Evolutionary conservation across 345 rosid genomes (phyloP).

Genomic region (Pistacia integerrima): DNA sequence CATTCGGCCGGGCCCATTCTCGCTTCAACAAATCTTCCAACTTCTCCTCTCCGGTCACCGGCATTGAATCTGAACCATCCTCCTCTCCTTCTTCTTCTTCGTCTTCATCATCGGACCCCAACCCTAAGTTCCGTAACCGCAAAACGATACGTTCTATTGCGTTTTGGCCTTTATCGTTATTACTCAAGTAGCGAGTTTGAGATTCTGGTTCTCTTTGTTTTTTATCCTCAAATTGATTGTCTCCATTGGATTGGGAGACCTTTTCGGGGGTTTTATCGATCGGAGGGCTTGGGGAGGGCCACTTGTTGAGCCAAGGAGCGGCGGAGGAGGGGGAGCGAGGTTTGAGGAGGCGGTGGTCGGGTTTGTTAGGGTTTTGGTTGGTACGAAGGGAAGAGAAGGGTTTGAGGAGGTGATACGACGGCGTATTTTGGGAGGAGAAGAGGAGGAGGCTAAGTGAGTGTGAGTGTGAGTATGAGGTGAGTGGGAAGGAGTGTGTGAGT

Average conservation of each 20-base stretch:
- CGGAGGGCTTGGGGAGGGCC: constrained; percentile 29
- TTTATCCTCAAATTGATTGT: constrained; percentile 22
- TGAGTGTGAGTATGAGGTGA: constrained; percentile 38
- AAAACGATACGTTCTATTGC: constrained; percentile 88
- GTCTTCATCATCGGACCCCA: constrained; percentile 70
- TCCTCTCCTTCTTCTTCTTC: constrained; percentile 41
- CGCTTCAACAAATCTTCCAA: constrained; percentile 75
- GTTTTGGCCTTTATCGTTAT: constrained; percentile 52
- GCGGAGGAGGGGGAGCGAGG: constrained; percentile 24
- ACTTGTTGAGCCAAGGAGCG: constrained; percentile 59
- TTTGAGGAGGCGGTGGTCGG: constrained; percentile 29
- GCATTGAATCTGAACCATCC: constrained; percentile 13
- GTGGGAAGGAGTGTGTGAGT: constrained; percentile 46
- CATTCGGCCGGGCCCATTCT: constrained; percentile 91
- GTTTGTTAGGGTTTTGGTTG: constrained; percentile 34
- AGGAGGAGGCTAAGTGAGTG: constrained; percentile 41
- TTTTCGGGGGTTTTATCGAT: constrained; percentile 11
- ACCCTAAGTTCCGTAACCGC: constrained; percentile 76
- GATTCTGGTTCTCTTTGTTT: constrained; percentile 29
- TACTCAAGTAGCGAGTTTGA: constrained; percentile 29
- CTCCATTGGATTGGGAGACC: constrained; percentile 17
- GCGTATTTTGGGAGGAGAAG: constrained; percentile 37
- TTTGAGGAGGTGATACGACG: constrained; percentile 33
- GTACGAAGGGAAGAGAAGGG: constrained; percentile 44
- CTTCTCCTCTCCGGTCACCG: constrained; percentile 78